Base-by-base conservation (phyloP, 305 asterid genomes). In the Rubia peregrina region DNA sequence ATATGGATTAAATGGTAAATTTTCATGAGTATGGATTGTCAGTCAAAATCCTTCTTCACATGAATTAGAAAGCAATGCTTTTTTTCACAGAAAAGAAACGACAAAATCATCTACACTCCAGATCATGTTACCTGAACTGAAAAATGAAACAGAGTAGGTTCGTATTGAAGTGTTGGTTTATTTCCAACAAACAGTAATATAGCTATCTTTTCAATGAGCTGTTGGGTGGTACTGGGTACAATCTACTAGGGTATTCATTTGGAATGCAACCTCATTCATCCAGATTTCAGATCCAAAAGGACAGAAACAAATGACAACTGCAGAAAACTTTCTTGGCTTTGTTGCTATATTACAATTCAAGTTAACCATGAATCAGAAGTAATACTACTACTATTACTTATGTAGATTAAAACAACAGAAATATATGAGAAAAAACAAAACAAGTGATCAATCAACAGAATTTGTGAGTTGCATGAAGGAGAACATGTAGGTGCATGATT, bases 401-500 rank as follows among this genome's bases (percentile, higher is more conserved):
- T 36, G 51, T 3, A 14, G 42, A 64, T 57, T 6, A 43, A 46
- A 65, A 55, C 36, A 70, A 61, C 14, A 62, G 22, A 26, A 49
- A 26, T 55, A 22, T 40, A 38, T 51, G 42, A 21, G 33, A 51
- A 61, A 42, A 38, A 14, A 62, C 3, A 71, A 55, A 75, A 66
- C 17, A 38, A 41, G 66, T 44, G 61, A 55, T 30, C 33, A 61
- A 56, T 60, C 59, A 26, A 62, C 66, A 61, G 6, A 30, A 9
- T 11, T 7, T 9, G 60, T 59, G 59, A 71, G 62, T 16, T 55
- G 10, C 74, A 61, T 33, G 38, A 48, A 48, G 53, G 67, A 48
- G 41, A 30, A 66, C 46, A 64, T 70, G 59, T 71, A 66, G 65
- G 48, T 65, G 57, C 71, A 57, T n/a, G 55, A 57, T 8, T 42